These are phyloP conservation scores for Lentinula lateritia DNA, from an alignment of 768 basidiomycete species.

Conservation along the genomic window DNA sequence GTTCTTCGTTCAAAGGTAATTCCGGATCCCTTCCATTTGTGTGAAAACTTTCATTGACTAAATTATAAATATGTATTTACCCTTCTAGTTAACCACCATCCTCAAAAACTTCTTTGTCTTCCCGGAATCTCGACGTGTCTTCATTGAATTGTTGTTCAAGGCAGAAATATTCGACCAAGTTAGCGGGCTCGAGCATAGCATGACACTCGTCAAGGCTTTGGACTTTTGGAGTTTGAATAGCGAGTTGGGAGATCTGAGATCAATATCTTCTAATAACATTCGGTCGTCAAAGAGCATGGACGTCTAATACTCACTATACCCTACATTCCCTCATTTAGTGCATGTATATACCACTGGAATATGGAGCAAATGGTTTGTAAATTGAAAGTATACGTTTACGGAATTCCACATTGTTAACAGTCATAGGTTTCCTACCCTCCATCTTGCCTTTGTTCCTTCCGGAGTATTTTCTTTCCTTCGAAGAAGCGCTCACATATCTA, in stretches of 20 bases:
- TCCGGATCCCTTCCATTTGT: slow-evolving; percentile 23
- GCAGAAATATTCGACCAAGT: slow-evolving; percentile 32
- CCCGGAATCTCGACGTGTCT: slow-evolving; percentile 69
- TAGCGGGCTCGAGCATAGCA: neutral
- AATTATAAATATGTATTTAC: slow-evolving; percentile 6
- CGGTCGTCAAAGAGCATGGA: neutral
- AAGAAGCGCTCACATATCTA: no score
- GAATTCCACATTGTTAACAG: no score
- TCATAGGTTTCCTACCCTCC: no score
- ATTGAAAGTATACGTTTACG: no score
- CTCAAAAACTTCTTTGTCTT: slow-evolving; percentile 54
- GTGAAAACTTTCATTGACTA: neutral
- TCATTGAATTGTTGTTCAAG: slow-evolving; percentile 48
- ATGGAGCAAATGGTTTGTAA: no score
- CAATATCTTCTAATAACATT: neutral
- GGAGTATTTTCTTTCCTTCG: no score
- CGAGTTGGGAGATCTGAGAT: neutral
- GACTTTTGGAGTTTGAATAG: slow-evolving; percentile 3
- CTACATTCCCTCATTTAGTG: neutral
- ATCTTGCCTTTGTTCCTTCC: no score
- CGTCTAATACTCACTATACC: neutral
- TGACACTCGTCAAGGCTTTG: neutral
- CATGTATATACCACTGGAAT: neutral
- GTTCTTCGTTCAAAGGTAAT: slow-evolving; percentile 58
- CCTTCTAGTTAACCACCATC: slow-evolving; percentile 21